A percentile compares a stretch with the other conserved stretches of the same genome.
These are phyloP conservation scores for Diospyros kaki DNA, from an alignment of 148 eudicot genomes.

Conservation along the genomic window DNA sequence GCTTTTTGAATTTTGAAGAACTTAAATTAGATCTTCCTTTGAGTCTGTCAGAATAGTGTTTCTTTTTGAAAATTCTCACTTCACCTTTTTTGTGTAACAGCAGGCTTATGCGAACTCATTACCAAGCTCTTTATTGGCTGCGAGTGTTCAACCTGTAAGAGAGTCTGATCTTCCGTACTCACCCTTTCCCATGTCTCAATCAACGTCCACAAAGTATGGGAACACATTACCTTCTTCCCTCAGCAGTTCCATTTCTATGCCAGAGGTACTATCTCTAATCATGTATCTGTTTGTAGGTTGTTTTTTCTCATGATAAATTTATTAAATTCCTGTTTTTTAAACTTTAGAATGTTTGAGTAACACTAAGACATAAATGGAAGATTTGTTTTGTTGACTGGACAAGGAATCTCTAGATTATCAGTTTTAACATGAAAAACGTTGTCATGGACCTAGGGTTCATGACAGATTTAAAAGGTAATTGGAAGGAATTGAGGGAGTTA, in stretches of 20 bases:
- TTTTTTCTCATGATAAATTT: no score
- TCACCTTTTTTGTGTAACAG: constrained; percentile 19
- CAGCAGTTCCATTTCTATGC: constrained; percentile 59
- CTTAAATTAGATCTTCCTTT: neutral
- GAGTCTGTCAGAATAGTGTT: neutral
- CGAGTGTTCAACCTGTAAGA: constrained; percentile 56
- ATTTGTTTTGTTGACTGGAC: no score
- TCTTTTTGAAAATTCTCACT: constrained; percentile 1
- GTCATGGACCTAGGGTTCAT: no score
- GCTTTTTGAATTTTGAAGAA: neutral
- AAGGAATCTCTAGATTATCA: no score
- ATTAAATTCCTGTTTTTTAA: neutral
- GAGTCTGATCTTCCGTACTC: constrained; percentile 78
- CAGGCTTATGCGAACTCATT: constrained; percentile 64
- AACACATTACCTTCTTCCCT: constrained; percentile 60
- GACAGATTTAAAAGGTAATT: no score
- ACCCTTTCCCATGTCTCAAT: constrained; percentile 57
- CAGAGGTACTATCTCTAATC: constrained; percentile 48
- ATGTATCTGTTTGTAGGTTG: neutral
- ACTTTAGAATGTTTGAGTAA: neutral
- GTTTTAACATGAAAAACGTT: no score
- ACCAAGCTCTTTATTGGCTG: constrained; percentile 60
- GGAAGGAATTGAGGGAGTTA: no score
- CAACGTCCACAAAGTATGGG: constrained; percentile 56
- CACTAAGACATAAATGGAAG: neutral